Conservation (phyloP, 208 protist species). For the Willaertia magna region DNA sequence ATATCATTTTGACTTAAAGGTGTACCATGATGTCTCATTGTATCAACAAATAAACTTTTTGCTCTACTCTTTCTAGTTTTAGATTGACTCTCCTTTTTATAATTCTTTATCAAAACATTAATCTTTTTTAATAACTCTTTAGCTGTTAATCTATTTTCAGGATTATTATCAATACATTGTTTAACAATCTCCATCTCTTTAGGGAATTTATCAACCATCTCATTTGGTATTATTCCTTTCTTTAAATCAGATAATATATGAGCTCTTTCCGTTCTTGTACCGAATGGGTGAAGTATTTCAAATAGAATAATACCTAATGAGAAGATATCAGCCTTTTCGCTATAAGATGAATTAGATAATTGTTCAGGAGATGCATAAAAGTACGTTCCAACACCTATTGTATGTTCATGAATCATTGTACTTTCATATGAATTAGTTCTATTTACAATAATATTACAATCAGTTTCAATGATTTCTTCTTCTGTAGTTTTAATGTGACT, state of each 20-base stretch:
- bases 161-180: neutral
- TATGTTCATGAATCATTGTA: neutral
- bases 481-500: neutral
- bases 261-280: neutral
- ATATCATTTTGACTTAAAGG: neutral
- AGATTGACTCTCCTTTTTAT: neutral
- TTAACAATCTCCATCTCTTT: neutral
- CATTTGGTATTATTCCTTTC: neutral
- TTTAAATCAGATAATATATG: neutral
- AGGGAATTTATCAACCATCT: neutral
- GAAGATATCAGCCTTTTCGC: conserved; percentile 2
- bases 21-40: neutral
- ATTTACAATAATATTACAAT: neutral
- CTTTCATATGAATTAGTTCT: neutral
- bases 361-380: conserved; percentile 12
- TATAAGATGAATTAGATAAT: neutral
- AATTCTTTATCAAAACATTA: neutral
- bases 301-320: conserved; percentile 12
- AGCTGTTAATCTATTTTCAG: neutral
- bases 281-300: conserved; percentile 4
- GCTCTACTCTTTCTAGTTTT: neutral
- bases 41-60: too few species aligned
- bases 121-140: neutral
- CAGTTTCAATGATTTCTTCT: neutral
- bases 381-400: conserved; percentile 1